These are phyloP conservation scores for Platanthera guangdongensis DNA, from an alignment of 106 monocot species.

Conservation along the genomic window DNA sequence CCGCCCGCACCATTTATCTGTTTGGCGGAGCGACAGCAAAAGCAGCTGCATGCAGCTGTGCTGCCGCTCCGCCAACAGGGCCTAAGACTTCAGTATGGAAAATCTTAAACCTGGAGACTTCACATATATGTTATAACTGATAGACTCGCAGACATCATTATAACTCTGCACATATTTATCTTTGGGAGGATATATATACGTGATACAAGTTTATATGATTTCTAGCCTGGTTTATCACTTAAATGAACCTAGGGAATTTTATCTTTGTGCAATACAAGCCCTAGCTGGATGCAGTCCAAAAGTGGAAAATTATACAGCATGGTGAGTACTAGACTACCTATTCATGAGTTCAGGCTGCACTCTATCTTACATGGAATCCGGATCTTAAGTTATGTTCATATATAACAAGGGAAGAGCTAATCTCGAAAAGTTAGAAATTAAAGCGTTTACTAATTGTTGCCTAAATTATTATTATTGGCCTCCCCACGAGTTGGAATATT, in stretches of 20 bases:
- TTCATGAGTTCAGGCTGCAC: background rate
- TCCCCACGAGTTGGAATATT: background rate
- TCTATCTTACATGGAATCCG: background rate
- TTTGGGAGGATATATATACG: background rate
- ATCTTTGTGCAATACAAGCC: background rate
- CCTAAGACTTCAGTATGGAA: too few relatives aligned
- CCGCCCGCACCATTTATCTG: too few relatives aligned
- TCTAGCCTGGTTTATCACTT: background rate
- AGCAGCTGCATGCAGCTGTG: too few relatives aligned
- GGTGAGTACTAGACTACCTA: background rate
- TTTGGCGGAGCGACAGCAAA: too few relatives aligned
- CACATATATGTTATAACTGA: background rate
- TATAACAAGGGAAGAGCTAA: background rate
- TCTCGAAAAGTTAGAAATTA: background rate
- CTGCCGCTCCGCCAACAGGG: too few relatives aligned
- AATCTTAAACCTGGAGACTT: too few relatives aligned
- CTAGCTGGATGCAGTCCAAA: background rate
- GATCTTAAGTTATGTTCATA: background rate
- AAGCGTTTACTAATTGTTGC: background rate
- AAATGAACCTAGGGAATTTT: background rate
- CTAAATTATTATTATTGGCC: background rate
- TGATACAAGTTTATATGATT: background rate
- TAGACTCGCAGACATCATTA: background rate
- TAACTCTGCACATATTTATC: background rate
- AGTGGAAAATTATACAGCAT: background rate